These are phyloP conservation scores for Aureococcus anophagefferens DNA, from an alignment of 108 stramenopile genomes.

Conservation along the genomic window DNA sequence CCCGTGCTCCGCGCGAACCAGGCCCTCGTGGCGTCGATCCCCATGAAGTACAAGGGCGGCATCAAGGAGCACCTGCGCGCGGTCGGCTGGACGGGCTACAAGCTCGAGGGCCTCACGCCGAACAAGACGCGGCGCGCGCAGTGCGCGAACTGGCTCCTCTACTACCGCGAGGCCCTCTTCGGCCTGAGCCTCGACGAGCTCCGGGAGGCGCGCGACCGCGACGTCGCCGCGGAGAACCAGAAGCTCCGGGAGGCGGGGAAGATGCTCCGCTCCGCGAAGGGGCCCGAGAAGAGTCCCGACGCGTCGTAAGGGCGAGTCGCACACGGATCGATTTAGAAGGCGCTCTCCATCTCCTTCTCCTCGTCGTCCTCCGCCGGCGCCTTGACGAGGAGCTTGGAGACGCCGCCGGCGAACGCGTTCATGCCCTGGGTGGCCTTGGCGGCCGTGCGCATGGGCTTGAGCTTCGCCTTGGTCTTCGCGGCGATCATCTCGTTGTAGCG, in stretches of 20 bases:
- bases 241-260: constrained; percentile 2
- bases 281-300: too few relatives aligned
- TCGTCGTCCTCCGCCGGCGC: too few relatives aligned
- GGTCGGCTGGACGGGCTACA: constrained; percentile 69
- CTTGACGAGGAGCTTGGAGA: too few relatives aligned
- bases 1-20: constrained; percentile 60
- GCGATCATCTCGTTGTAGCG: too few relatives aligned
- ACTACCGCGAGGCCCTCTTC: constrained; percentile 70
- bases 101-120: constrained; percentile 79
- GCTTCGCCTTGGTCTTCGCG: too few relatives aligned
- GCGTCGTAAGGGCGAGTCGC: too few relatives aligned
- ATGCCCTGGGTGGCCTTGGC: too few relatives aligned
- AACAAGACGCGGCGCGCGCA: constrained; percentile 89
- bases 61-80: constrained; percentile 63
- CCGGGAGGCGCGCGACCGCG: constrained; percentile 41
- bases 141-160: constrained; percentile 79
- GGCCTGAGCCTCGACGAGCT: constrained; percentile 76
- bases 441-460: too few relatives aligned
- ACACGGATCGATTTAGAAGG: too few relatives aligned
- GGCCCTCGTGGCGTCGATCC: constrained; percentile 57
- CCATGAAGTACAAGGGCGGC: constrained; percentile 64
- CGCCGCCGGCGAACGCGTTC: too few relatives aligned
- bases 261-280: too few relatives aligned
- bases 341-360: too few relatives aligned
- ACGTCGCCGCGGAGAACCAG: constrained; percentile 43